These are phyloP conservation scores for Cornus controversa DNA, from an alignment of 148 eudicot genomes.

Conservation along the genomic window DNA sequence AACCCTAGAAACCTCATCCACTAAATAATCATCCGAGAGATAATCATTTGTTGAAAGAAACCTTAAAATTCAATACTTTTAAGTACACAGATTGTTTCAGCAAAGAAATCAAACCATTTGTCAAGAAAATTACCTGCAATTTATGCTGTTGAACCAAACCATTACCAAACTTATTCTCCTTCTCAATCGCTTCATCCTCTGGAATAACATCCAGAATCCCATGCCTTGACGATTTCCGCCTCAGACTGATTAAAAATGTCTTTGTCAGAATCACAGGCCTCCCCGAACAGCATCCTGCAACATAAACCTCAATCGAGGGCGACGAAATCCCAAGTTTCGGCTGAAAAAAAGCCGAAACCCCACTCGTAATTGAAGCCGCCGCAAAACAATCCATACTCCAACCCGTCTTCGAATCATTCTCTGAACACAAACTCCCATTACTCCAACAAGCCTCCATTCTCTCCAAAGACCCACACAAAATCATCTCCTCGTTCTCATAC, in stretches of 20 bases:
- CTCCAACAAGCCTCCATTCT: conserved; percentile 52
- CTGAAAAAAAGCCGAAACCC: conserved; percentile 50
- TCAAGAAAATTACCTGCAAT: conserved; percentile 45
- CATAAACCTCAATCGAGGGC: conserved; percentile 80
- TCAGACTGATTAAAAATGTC: conserved; percentile 59
- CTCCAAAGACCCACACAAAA: conserved; percentile 73
- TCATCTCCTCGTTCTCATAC: conserved; percentile 48
- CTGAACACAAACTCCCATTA: conserved; percentile 25
- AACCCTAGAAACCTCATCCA: background rate
- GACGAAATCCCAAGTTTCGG: conserved; percentile 56
- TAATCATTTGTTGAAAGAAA: background rate
- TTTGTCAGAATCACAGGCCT: conserved; percentile 80
- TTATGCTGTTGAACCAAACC: conserved; percentile 41
- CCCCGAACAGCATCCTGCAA: conserved; percentile 79
- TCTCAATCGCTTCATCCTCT: conserved; percentile 68
- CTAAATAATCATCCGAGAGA: background rate
- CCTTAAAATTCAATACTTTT: background rate
- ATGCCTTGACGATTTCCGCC: conserved; percentile 45
- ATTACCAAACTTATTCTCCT: conserved; percentile 40
- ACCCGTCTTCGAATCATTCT: conserved; percentile 30
- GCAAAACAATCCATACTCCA: conserved; percentile 78
- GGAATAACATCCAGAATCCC: conserved; percentile 62
- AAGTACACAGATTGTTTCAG: background rate
- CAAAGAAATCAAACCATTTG: background rate
- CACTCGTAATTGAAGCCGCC: conserved; percentile 30